Evolutionary conservation across 306 rosid species (phyloP).

Genomic region (Castanea mollissima): DNA sequence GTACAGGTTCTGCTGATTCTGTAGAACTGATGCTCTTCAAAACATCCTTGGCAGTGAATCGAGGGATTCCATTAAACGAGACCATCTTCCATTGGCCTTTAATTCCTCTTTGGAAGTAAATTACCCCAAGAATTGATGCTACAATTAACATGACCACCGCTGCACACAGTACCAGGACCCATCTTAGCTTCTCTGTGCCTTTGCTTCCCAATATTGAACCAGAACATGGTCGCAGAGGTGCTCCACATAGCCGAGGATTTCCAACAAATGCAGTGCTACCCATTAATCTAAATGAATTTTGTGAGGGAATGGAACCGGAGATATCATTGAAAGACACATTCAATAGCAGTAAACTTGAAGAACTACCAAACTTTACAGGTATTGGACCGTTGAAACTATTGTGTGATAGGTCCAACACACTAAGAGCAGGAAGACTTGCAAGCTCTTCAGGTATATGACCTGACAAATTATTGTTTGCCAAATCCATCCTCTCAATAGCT

Average conservation of each 20-base stretch:
- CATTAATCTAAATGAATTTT: constrained; percentile 47
- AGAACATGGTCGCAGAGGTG: constrained; percentile 66
- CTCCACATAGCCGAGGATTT: constrained; percentile 85
- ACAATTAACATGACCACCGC: constrained; percentile 50
- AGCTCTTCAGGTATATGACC: constrained; percentile 82
- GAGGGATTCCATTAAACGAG: constrained; percentile 78
- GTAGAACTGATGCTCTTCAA: constrained; percentile 58
- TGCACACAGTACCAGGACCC: constrained; percentile 50
- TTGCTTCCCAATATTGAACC: constrained; percentile 56
- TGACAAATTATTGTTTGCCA: constrained; percentile 60
- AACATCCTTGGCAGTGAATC: constrained; percentile 74
- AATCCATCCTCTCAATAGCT: constrained; percentile 47
- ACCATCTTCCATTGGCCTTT: constrained; percentile 82
- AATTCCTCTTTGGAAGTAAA: constrained; percentile 43
- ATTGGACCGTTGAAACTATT: constrained; percentile 65
- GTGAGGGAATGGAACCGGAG: constrained; percentile 80
- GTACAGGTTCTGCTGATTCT: constrained; percentile 42
- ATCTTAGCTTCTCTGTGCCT: constrained; percentile 49
- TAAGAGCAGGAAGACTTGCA: constrained; percentile 57
- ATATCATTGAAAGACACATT: constrained; percentile 87
- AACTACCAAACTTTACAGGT: constrained; percentile 63
- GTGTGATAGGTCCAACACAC: constrained; percentile 62
- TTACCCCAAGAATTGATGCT: constrained; percentile 41
- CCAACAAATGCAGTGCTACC: constrained; percentile 67
- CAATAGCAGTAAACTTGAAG: constrained; percentile 61